Conservation (phyloP, 805 yeast genomes). For the Candida qinlingensis region DNA sequence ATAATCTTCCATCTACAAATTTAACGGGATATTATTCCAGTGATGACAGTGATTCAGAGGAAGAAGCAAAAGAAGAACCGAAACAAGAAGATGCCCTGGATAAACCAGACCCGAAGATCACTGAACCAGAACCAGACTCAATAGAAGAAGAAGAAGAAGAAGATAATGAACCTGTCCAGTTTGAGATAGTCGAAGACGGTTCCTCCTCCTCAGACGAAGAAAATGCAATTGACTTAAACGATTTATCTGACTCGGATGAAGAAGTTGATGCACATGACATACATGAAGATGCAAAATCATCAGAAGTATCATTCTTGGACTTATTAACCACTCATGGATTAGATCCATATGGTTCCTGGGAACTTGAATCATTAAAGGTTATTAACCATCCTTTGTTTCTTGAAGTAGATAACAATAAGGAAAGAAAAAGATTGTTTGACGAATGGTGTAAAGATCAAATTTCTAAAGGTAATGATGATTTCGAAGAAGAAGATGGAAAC, state of each 20-base stretch:
- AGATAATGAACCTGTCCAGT: slow-evolving; percentile 11
- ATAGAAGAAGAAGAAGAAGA: neutral
- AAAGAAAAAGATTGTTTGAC: slow-evolving; percentile 37
- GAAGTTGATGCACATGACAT: neutral
- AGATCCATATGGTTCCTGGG: slow-evolving; percentile 47
- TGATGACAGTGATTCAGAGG: slow-evolving; percentile 11
- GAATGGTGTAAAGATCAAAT: slow-evolving; percentile 34
- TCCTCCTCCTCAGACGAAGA: slow-evolving; percentile 19
- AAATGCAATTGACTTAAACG: slow-evolving; percentile 20
- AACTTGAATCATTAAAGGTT: slow-evolving; percentile 35
- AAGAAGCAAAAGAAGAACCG: neutral
- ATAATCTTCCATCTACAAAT: neutral
- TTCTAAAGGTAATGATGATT: neutral
- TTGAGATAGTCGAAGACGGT: slow-evolving; percentile 1
- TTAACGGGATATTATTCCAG: slow-evolving; percentile 20
- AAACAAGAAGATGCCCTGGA: neutral
- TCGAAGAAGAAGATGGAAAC: slow-evolving; percentile 1
- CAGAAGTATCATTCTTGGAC: slow-evolving; percentile 24
- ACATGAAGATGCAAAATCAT: neutral
- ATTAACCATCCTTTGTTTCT: slow-evolving; percentile 38
- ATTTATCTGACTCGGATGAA: slow-evolving; percentile 19
- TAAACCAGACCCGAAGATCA: too few relatives aligned
- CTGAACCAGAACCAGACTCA: too few relatives aligned
- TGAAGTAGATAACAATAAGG: slow-evolving; percentile 27
- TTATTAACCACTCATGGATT: slow-evolving; percentile 30